Evolutionary conservation across 2,329 filamentous ascomycete genomes (phyloP), one percentile per base, ranked within the genome.

Genomic region (Parascedosporium putredinis): DNA sequence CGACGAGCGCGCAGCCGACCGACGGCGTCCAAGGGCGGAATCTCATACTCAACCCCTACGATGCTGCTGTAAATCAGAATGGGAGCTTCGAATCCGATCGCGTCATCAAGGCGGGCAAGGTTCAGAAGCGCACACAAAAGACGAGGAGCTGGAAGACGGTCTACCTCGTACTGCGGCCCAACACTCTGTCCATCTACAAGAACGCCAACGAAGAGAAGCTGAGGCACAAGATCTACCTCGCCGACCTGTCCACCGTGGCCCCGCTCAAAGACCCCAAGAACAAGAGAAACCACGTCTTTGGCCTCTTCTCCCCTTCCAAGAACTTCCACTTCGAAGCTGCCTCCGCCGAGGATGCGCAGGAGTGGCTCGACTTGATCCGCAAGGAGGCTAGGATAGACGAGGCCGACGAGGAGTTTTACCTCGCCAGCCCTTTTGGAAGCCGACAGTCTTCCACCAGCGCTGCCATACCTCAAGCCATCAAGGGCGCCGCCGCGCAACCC

Each of bases 21-120:
- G 33, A 27, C 36, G 8, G 10, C 34, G 24, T 24, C 10, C 34
- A 9, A 10, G 24, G 34, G 18, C 47, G 47, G 18, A 42, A 48
- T 12, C 23, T 38, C 2, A 31, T 18, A 1, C 48, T 45, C 34
- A 25, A 27, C 25, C 40, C 48, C 4, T 23, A 82, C 14, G 93
- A 82, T 14, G 93, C 88, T 25, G 88, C 89, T 4, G 88, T 97
- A 55, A 95, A 91, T 62, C 84, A 95, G 66, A 90, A 95, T 66
- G 93, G 93, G 54, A 93, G 88, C 66, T 98, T 95, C 64, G 90
- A 93, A 61, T 95, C 94, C 61, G 93, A 98, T 66, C 84, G 89
- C 47, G 87, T 97, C 50, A 78, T 97, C 64, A 97, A 95, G 70
- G 82, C 84, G 51, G 90, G 91, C 52, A 85, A 84, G 57, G 82